Evolutionary conservation across 805 yeast species (phyloP), one percentile per base, ranked within the genome.

Genomic region (Ogataea henricii): DNA sequence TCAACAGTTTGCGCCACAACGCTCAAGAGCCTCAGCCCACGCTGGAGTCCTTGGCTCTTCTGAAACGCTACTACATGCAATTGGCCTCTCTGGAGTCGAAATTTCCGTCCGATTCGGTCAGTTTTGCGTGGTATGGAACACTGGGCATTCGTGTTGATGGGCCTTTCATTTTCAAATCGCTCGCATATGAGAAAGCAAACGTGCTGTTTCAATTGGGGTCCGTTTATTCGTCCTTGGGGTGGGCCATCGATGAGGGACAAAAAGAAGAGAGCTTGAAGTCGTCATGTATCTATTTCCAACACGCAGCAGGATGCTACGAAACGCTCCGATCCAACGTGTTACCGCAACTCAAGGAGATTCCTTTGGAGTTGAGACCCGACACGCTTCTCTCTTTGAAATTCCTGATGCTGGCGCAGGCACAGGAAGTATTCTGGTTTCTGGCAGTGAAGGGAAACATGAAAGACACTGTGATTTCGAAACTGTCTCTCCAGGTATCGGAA

Each of bases 371-470:
- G 13, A 80, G 79, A 33, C 36, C 48, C 1, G 73, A 73, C 10
- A 79, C 88, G 0, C 57, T 86, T 8, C 66, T 69, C 10, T 70
- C 82, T 14, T 66, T 90, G 45, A 66, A 73, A 30, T 55, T 62
- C 10, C 59, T 89, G 29, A 78, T 79, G 79, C 60, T 87, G 33
- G 94, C 96, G 0, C 96, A 89, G 58, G 94, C 96, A 0, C 96
- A 90, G 65, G 97, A 91, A 60, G 75, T 81, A 10, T 81, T 85
- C 43, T 90, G 97, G 96, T 81, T 78, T 40, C 83, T 83, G 57
- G 89, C 96, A 0, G 65, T 72, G 0, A 63, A 67, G 32, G 69
- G 66, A 18, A 68, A 71, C 10, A 59, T 79, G 57, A 85, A 82
- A 56, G 82, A 86, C 58, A 69, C 84, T 0, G 69, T 82, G 3